Evolutionary conservation across 371 early-diverging fungal species (phyloP), one percentile per base, ranked within the genome.

Genomic region (Haplosporangium sp.): DNA sequence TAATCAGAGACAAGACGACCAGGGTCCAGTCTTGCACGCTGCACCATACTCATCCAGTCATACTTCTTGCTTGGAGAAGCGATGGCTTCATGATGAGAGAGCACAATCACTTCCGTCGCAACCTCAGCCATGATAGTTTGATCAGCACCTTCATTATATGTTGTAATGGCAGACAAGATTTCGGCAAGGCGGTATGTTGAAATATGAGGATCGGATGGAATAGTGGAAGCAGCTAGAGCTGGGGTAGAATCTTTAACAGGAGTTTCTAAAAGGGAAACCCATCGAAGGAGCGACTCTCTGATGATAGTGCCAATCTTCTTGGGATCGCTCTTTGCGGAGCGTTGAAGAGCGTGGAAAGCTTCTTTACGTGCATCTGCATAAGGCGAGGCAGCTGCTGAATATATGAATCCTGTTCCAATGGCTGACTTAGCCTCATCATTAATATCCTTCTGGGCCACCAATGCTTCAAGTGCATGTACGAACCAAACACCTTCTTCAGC

Each of bases 31-130:
- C 88, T 85, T 19, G 93, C 89, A 19, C 93, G 89, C 83, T 94
- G 94, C 61, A 91, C 88, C 55, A 96, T 84, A 1, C 92, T 88
- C 67, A 96, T 91, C 96, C 96, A 97, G 71, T 92, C 88, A 71
- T 96, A 94, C 67, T 86, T 88, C 65, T 92, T 92, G 13, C 87
- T 87, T 39, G 87, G 90, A 50, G 90, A 90, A 20, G 85, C 85
- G n/a, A 95, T 86, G 11, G 88, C 87, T 20, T 93, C 84, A 71
- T 95, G 95, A 65, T 94, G 94, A 39, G 93, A 87, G 6, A 94
- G 71, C 8, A 95, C 83, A 48, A 92, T 83, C 59, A 95, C 69
- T 9, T 94, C 88, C 34, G 93, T 87, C 20, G 95, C 84, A 47
- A 84, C 86, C 11, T 81, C 63, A 60, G 86, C 86, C 65, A 87